Percentiles rank a stretch among this genome's conserved stretches.
Conservation (phyloP, 345 rosid genomes). For the Arabis alpina region DNA sequence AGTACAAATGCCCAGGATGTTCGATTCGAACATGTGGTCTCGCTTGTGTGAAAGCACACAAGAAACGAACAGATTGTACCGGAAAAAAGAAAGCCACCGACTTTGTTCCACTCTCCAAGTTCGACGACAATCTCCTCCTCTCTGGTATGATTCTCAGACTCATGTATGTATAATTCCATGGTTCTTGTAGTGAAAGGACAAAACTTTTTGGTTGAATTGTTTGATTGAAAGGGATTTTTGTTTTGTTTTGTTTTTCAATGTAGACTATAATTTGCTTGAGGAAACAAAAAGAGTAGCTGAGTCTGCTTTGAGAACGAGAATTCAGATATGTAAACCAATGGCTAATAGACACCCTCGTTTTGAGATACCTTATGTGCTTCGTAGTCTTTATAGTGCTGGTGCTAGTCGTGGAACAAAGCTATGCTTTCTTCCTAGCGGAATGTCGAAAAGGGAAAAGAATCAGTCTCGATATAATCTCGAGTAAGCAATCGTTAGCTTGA, state of each 20-base stretch:
- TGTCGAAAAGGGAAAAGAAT: slow-evolving; percentile 73
- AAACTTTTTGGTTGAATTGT: neutral
- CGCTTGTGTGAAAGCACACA: slow-evolving; percentile 79
- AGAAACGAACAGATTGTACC: slow-evolving; percentile 71
- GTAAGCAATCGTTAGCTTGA: slow-evolving; percentile 39
- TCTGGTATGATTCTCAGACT: slow-evolving; percentile 57
- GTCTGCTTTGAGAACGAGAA: slow-evolving; percentile 67
- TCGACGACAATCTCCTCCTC: slow-evolving; percentile 67
- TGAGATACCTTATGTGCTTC: slow-evolving; percentile 48
- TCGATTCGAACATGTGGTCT: slow-evolving; percentile 79
- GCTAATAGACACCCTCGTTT: slow-evolving; percentile 40
- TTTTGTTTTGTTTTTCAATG: neutral
- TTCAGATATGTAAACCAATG: slow-evolving; percentile 30
- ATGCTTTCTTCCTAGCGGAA: slow-evolving; percentile 66
- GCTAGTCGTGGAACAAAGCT: slow-evolving; percentile 63
- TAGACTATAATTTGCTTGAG: slow-evolving; percentile 87
- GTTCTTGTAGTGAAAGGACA: neutral
- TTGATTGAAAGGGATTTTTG: neutral
- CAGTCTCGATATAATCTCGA: slow-evolving; percentile 52
- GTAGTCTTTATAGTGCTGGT: slow-evolving; percentile 59
- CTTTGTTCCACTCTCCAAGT: slow-evolving; percentile 65
- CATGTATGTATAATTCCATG: neutral
- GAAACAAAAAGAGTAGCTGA: slow-evolving; percentile 81
- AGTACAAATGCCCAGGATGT: slow-evolving; percentile 92
- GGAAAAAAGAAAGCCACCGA: slow-evolving; percentile 64